Evolutionary conservation across 306 rosid species (phyloP), one percentile per base, ranked within the genome.

Genomic region (Chamaecrista fasciculata): DNA sequence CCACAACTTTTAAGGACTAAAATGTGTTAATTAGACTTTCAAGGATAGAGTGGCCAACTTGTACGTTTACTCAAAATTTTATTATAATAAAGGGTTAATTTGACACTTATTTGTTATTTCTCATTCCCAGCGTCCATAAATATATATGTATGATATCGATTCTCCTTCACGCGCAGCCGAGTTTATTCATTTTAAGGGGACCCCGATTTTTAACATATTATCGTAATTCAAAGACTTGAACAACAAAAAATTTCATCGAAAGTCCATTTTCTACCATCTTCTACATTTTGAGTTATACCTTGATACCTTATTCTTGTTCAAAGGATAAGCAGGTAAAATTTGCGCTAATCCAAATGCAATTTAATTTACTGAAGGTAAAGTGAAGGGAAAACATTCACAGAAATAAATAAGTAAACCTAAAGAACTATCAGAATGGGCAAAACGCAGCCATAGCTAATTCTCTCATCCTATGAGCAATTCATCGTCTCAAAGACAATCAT

Each of bases 121-220:
- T 43, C 42, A 44, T 49, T 8, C 28, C 40, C 4, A 6, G 39
- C 49, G 8, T 15, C 16, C 60, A 64, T 2, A 21, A 48, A 36
- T 14, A 42, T 8, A n/a, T 7, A 52, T 12, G 10, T 46, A 36
- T 18, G 24, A 47, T 34, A 64, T 11, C 36, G 46, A 59, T 43
- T 63, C 26, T 49, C 57, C 62, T 16, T 62, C 46, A 51, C 44
- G 21, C 5, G 10, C 48, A 47, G 44, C 59, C 67, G 66, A 53
- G 25, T 42, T 62, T 18, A 67, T 6, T 80, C 53, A 49, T 33
- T 16, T 1, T 15, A 28, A n/a, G 33, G 23, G 3, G 7, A 0
- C n/a, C 36, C 28, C 20, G 20, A 26, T 14, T 7, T 42, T 29
- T 5, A 28, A 64, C 57, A 40, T 16, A 28, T 34, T 46, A 55